Percentiles rank a stretch among this genome's conserved stretches.
These are phyloP conservation scores for Paracoccidioides lutzii DNA, from an alignment of 2,329 filamentous ascomycete species.

Conservation along the genomic window DNA sequence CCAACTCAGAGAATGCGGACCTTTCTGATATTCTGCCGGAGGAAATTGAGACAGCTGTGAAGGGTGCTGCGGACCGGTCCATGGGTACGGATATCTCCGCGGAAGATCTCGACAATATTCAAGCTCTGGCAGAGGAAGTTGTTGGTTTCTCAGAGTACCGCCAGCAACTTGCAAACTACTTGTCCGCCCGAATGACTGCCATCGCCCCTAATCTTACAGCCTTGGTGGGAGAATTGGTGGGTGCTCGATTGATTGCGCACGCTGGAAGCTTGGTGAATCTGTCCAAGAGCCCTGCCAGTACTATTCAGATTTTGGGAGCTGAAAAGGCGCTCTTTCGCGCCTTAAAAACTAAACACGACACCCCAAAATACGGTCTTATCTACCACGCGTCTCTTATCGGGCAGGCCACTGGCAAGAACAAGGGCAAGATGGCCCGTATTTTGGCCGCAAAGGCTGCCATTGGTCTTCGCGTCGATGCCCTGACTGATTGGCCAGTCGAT, in stretches of 20 bases:
- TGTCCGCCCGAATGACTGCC: constrained; percentile 86
- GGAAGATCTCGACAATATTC: constrained; percentile 87
- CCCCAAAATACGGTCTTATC: constrained; percentile 93
- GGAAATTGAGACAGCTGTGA: constrained; percentile 83
- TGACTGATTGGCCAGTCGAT: constrained; percentile 62
- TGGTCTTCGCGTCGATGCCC: constrained; percentile 82
- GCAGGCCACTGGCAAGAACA: constrained; percentile 94
- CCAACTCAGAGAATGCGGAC: constrained; percentile 62
- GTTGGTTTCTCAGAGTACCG: constrained; percentile 86
- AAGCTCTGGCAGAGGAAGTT: constrained; percentile 82
- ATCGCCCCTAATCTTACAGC: constrained; percentile 93
- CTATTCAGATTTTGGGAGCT: constrained; percentile 93
- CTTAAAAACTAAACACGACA: constrained; percentile 97
- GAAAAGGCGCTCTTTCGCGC: constrained; percentile 98
- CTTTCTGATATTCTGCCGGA: constrained; percentile 86
- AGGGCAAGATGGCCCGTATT: constrained; percentile 98
- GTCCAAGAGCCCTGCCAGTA: constrained; percentile 87
- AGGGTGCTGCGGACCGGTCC: constrained; percentile 86
- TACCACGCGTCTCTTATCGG: constrained; percentile 90
- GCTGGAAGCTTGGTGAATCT: constrained; percentile 88
- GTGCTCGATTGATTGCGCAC: constrained; percentile 87
- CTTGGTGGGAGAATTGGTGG: constrained; percentile 84
- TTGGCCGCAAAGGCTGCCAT: constrained; percentile 87
- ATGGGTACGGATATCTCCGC: constrained; percentile 97
- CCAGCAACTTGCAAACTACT: constrained; percentile 72